Base-by-base conservation (phyloP, 2,329 filamentous ascomycete genomes). In the Trichoderma brevicompactum region DNA sequence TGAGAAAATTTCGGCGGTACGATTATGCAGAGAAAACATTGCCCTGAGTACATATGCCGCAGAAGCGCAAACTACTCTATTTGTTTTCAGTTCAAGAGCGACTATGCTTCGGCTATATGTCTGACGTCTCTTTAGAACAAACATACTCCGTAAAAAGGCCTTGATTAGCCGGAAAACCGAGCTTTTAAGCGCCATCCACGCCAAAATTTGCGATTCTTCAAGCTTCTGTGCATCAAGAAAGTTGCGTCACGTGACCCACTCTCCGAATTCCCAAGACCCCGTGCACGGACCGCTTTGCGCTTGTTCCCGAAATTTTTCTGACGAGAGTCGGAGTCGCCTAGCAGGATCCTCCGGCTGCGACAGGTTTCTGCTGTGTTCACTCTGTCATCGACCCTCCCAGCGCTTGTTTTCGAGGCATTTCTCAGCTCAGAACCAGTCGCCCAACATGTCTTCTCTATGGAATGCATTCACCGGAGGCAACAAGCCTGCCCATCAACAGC, bases 381-480 rank as follows among this genome's bases (percentile, higher is more conserved):
- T 64, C 68, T 55, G 50, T 64, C 68, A 65, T 61, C 52, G 56
- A 65, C 49, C 15, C 32, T 49, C 56, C 7, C 46, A 54, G n/a
- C 46, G 17, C 41, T 60, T 48, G 46, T 50, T 61, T 49, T 17
- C 40, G 34, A 53, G 15, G 46, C 46, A 41, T n/a, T 43, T 40
- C n/a, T 43, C 36, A 10, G 38, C 55, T 19, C 59, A 28, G 38
- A 55, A 41, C 32, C 41, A 32, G 48, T 40, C 55, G 49, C 66
- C 38, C 71, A 78, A 67, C 67, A 87, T 87, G 84, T 83, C 84
- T 63, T 83, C 83, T 54, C 78, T 88, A 73, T 88, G 85, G 85
- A 84, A 85, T 73, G 81, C 85, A 69, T 79, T 88, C 72, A 87
- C 85, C n/a, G 83, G 84, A 72, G 83, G 83, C 76, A 86, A 84